Conservation (phyloP, 257 asterid species). For the Lycium ferocissimum region DNA sequence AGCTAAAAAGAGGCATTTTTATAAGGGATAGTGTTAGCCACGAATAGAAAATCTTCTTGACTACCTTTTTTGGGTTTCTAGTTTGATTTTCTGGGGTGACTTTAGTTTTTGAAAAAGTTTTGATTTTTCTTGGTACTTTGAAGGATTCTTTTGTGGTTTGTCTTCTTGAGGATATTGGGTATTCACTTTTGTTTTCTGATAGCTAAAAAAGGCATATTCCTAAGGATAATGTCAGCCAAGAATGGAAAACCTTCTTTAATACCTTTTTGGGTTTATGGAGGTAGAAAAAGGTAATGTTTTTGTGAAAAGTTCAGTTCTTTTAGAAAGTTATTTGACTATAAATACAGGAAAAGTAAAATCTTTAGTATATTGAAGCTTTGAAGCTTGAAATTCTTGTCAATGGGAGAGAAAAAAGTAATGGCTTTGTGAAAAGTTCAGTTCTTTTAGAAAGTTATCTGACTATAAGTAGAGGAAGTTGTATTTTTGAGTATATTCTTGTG, state of each 20-base stretch:
- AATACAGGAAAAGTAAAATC: background rate
- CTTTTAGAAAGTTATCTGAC: conserved; percentile 19
- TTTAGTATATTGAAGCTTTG: conserved; percentile 10
- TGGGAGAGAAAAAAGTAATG: background rate
- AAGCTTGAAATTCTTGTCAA: conserved; percentile 22
- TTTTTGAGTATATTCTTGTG: background rate
- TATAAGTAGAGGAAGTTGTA: background rate
- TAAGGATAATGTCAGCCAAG: conserved; percentile 7
- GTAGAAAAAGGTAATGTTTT: background rate
- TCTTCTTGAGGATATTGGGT: background rate
- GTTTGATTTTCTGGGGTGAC: background rate
- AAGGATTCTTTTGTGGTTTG: no score
- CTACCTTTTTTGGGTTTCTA: background rate
- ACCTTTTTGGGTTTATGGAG: background rate
- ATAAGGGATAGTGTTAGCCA: background rate
- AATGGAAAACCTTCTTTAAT: background rate
- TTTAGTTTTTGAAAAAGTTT: background rate
- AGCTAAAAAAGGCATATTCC: background rate
- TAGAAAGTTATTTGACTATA: conserved; percentile 21
- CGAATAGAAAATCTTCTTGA: background rate
- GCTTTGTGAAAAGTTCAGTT: background rate
- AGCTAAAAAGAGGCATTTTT: background rate
- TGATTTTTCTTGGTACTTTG: background rate
- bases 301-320: background rate
- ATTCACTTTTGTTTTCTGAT: background rate